Conservation (phyloP, 495 filamentous ascomycete species). For the Talaromyces proteolyticus region DNA sequence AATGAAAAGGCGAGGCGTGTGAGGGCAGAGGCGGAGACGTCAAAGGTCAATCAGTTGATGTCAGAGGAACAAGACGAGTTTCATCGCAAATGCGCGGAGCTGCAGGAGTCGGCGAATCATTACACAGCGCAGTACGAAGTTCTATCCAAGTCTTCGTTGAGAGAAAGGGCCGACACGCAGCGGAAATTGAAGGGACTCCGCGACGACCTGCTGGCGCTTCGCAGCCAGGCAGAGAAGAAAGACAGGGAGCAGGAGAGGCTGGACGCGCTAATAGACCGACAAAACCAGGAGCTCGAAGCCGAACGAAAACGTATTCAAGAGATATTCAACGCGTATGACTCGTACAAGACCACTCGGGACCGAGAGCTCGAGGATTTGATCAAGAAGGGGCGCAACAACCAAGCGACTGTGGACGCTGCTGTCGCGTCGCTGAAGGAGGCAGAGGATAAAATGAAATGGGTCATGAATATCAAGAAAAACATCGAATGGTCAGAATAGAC, state of each 20-base stretch:
- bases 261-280: slow-evolving; percentile 61
- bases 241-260: slow-evolving; percentile 54
- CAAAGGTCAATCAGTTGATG: slow-evolving; percentile 55
- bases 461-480: slow-evolving; percentile 55
- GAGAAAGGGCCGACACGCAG: slow-evolving; percentile 46
- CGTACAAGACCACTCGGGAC: slow-evolving; percentile 61
- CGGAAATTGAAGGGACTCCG: slow-evolving; percentile 25
- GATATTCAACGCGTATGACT: slow-evolving; percentile 48
- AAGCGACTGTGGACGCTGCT: slow-evolving; percentile 46
- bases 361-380: slow-evolving; percentile 51
- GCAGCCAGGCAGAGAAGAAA: slow-evolving; percentile 33
- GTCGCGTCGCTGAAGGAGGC: slow-evolving; percentile 57
- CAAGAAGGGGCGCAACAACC: slow-evolving; percentile 44
- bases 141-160: slow-evolving; percentile 53
- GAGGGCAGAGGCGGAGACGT: slow-evolving; percentile 57
- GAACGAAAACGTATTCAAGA: slow-evolving; percentile 54
- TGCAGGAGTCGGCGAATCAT: slow-evolving; percentile 48
- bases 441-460: slow-evolving; percentile 63
- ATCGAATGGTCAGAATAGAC: slow-evolving; percentile 45
- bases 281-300: slow-evolving; percentile 58
- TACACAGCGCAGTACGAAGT: slow-evolving; percentile 62
- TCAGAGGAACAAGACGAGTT: slow-evolving; percentile 48
- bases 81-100: slow-evolving; percentile 56
- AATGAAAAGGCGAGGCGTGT: slow-evolving; percentile 58
- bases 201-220: slow-evolving; percentile 26